Percentiles rank a stretch among this genome's conserved stretches.
Evolutionary conservation across 805 yeast species (phyloP).

Genomic region (Wickerhamomyces bisporus): DNA sequence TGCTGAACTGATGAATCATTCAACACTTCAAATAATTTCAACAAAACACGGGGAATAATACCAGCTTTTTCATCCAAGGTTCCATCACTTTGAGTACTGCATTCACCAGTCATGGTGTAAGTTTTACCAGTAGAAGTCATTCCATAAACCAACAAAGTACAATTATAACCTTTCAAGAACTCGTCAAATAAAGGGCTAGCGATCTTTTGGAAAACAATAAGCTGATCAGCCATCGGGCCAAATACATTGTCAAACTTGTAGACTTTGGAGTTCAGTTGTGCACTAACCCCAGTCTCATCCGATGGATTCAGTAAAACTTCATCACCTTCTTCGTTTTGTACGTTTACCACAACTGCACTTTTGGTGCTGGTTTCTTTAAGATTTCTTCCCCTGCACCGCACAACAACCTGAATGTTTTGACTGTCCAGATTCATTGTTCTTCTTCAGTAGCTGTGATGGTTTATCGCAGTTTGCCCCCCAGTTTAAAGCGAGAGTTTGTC

Average conservation of each 20-base stretch:
- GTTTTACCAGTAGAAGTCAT: slow-evolving; percentile 93
- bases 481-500: too few relatives aligned
- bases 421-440: slow-evolving; percentile 23
- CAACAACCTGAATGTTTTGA: slow-evolving; percentile 55
- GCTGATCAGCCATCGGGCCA: slow-evolving; percentile 78
- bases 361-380: slow-evolving; percentile 51
- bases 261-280: slow-evolving; percentile 43
- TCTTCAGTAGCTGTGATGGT: neutral
- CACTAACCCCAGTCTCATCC: slow-evolving; percentile 33
- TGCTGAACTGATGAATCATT: slow-evolving; percentile 24
- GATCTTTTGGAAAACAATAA: slow-evolving; percentile 55
- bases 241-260: slow-evolving; percentile 76
- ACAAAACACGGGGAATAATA: slow-evolving; percentile 58
- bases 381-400: slow-evolving; percentile 59
- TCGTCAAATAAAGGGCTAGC: slow-evolving; percentile 64
- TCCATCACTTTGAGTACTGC: slow-evolving; percentile 26
- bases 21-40: slow-evolving; percentile 51
- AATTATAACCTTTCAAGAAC: slow-evolving; percentile 69
- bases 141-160: slow-evolving; percentile 83
- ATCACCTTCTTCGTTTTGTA: slow-evolving; percentile 39
- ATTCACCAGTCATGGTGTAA: slow-evolving; percentile 72
- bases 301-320: slow-evolving; percentile 44
- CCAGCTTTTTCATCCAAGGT: slow-evolving; percentile 49
- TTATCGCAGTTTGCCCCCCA: too few relatives aligned
- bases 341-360: slow-evolving; percentile 56